Evolutionary conservation across 345 rosid species (phyloP).

Genomic region (Euphorbia tirucalli): DNA sequence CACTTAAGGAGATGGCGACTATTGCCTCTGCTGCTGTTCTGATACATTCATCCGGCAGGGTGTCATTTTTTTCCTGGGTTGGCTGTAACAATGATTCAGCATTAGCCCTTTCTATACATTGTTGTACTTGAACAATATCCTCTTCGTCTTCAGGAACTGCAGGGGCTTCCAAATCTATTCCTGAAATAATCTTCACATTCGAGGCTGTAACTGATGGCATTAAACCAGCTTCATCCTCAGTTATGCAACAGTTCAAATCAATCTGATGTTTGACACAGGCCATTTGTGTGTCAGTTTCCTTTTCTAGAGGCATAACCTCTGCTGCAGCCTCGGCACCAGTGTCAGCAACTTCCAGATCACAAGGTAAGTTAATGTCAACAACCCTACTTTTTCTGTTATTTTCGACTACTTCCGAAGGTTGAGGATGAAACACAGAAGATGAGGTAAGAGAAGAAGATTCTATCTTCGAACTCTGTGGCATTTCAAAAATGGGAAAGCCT

Average conservation of each 20-base stretch:
- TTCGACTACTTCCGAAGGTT: conserved; percentile 36
- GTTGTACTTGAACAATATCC: conserved; percentile 34
- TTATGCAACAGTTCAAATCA: conserved; percentile 67
- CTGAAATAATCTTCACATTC: conserved; percentile 34
- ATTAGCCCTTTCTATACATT: conserved; percentile 26
- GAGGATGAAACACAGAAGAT: conserved; percentile 31
- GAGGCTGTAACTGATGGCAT: conserved; percentile 29
- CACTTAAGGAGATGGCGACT: conserved; percentile 60
- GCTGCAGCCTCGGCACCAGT: conserved; percentile 30
- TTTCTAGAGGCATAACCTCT: conserved; percentile 35
- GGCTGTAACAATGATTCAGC: conserved; percentile 29
- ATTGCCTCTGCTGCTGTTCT: conserved; percentile 74
- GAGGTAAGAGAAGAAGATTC: conserved; percentile 40
- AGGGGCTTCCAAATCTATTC: conserved; percentile 83
- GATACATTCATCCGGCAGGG: conserved; percentile 39
- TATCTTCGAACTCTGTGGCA: conserved; percentile 33
- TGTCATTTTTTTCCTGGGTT: conserved; percentile 30
- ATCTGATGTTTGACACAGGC: conserved; percentile 43
- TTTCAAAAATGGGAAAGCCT: conserved; percentile 50
- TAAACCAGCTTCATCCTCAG: conserved; percentile 63
- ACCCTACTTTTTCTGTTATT: conserved; percentile 39
- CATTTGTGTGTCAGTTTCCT: conserved; percentile 36
- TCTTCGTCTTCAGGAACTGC: conserved; percentile 54
- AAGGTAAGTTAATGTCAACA: conserved; percentile 83
- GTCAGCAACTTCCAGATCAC: conserved; percentile 50